Conservation (phyloP, 805 yeast genomes). For the Candida sanyiensis region DNA sequence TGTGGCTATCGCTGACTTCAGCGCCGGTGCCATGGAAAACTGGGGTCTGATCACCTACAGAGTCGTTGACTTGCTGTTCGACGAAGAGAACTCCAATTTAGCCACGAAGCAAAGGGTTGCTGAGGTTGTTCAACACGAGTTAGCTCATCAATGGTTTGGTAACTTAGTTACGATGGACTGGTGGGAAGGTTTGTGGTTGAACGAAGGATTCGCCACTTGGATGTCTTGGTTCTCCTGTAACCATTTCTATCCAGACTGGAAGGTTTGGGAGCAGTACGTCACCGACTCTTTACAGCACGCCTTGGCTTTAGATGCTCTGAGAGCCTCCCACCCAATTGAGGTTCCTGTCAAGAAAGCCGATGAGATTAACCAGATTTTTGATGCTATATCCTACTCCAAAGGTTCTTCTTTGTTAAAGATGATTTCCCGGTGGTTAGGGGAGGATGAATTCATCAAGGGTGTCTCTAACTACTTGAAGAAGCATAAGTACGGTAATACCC, state of each 20-base stretch:
- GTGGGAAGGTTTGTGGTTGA: conserved; percentile 89
- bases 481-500: conserved; percentile 73
- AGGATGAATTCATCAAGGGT: conserved; percentile 69
- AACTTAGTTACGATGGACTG: conserved; percentile 87
- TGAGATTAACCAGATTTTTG: conserved; percentile 80
- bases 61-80: conserved; percentile 67
- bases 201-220: conserved; percentile 89
- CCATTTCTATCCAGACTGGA: conserved; percentile 75
- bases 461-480: conserved; percentile 71
- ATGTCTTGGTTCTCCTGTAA: conserved; percentile 84
- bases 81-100: conserved; percentile 62
- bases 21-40: conserved; percentile 90
- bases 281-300: conserved; percentile 73
- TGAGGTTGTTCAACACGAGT: conserved; percentile 82
- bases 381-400: conserved; percentile 76
- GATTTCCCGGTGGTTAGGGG: conserved; percentile 78
- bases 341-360: conserved; percentile 75
- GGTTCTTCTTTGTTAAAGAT: conserved; percentile 76
- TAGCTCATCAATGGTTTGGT: conserved; percentile 93
- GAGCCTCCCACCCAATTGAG: conserved; percentile 83
- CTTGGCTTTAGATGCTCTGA: conserved; percentile 65
- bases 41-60: conserved; percentile 78
- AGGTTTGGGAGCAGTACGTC: conserved; percentile 81
- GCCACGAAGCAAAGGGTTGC: conserved; percentile 68
- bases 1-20: conserved; percentile 77